Evolutionary conservation across 2,329 filamentous ascomycete genomes (phyloP).

Genomic region (Colletotrichum chrysophilum): DNA sequence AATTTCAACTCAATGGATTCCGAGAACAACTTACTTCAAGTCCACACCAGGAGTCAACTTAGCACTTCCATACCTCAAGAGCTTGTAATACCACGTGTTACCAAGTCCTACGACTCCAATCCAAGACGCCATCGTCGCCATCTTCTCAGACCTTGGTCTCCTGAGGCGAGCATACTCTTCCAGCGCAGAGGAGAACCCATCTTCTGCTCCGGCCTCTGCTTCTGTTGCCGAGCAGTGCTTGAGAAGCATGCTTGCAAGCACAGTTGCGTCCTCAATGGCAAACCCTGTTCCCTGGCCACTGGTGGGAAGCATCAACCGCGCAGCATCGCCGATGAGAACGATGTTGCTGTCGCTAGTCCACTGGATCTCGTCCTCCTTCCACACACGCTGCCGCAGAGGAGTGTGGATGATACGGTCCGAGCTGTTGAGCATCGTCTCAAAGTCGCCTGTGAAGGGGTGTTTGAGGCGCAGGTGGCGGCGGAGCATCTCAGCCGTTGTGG

Average conservation of each 20-base stretch:
- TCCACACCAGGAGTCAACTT: not conserved
- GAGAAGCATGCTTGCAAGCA: slow-evolving; percentile 25
- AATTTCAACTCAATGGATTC: not conserved
- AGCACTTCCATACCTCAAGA: slow-evolving; percentile 15
- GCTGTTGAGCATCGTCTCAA: slow-evolving; percentile 21
- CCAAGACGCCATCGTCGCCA: slow-evolving; percentile 23
- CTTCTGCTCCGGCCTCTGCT: not conserved
- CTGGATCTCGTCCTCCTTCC: slow-evolving; percentile 29
- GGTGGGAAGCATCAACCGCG: slow-evolving; percentile 28
- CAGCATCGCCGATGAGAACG: slow-evolving; percentile 27
- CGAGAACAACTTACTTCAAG: not conserved
- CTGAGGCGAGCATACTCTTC: slow-evolving; percentile 25
- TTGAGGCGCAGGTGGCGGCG: not conserved
- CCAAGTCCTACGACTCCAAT: slow-evolving; percentile 20
- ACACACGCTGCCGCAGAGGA: slow-evolving; percentile 26
- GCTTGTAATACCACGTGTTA: slow-evolving; percentile 22
- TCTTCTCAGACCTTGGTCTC: slow-evolving; percentile 26
- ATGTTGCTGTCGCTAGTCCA: slow-evolving; percentile 2
- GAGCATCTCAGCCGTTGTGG: not conserved
- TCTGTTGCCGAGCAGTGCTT: not conserved
- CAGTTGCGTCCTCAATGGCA: slow-evolving; percentile 29
- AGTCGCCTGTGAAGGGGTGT: slow-evolving; percentile 26
- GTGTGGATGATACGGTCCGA: slow-evolving; percentile 30
- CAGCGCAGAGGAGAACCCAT: slow-evolving; percentile 9
- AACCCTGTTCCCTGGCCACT: slow-evolving; percentile 31